Evolutionary conservation across 2,329 filamentous ascomycete genomes (phyloP).

Genomic region (Paraphoma sp.): DNA sequence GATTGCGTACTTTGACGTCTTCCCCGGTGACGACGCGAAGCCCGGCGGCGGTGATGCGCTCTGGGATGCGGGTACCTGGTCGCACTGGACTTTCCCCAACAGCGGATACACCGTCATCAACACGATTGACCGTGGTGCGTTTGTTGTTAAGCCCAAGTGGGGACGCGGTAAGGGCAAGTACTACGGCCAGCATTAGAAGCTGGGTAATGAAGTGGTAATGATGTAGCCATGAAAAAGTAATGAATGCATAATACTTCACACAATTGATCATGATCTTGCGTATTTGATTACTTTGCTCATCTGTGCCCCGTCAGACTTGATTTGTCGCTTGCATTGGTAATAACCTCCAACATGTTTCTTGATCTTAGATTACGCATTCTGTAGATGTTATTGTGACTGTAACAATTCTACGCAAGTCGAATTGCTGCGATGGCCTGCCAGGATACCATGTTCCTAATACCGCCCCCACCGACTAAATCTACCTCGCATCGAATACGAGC

Average conservation of each 20-base stretch:
- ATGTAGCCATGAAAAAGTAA: not conserved
- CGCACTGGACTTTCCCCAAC: constrained; percentile 48
- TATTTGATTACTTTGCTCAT: not conserved
- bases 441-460: too few species aligned
- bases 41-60: constrained; percentile 44
- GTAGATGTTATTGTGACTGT: too few species aligned
- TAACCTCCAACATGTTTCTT: too few species aligned
- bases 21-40: constrained; percentile 48
- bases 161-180: constrained; percentile 36
- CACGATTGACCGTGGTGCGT: constrained; percentile 55
- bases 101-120: constrained; percentile 56
- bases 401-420: too few species aligned
- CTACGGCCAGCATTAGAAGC: constrained; percentile 22
- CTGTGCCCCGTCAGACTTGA: too few species aligned
- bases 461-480: too few species aligned
- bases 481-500: too few species aligned
- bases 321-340: too few species aligned
- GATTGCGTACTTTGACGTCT: constrained; percentile 53
- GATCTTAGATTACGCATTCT: too few species aligned
- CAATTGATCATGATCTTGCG: too few species aligned
- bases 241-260: not conserved
- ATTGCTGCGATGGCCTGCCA: too few species aligned
- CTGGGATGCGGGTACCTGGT: constrained; percentile 53
- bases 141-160: constrained; percentile 42
- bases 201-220: constrained; percentile 2